A percentile compares a stretch with the other conserved stretches of the same genome.
Evolutionary conservation across 768 basidiomycete genomes (phyloP).

Genomic region (Boletellus emodensis): DNA sequence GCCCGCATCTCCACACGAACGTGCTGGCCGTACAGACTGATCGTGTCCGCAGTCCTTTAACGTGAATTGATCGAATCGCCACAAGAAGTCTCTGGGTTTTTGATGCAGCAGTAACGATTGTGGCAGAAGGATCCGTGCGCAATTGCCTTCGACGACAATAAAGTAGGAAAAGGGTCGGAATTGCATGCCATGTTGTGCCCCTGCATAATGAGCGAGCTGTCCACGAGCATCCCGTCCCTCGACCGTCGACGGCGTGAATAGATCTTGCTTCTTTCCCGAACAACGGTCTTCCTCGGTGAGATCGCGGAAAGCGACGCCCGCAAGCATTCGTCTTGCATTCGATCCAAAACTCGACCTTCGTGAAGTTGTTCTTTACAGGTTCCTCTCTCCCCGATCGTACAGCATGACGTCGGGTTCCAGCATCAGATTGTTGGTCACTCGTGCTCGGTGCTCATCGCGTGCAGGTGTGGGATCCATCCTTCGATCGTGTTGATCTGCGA

Average conservation of each 20-base stretch:
- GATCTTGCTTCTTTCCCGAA: not conserved
- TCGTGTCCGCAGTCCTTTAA: not conserved
- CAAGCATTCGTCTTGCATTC: not conserved
- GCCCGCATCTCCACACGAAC: not conserved
- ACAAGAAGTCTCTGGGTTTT: not conserved
- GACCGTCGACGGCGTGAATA: not conserved
- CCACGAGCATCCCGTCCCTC: not conserved
- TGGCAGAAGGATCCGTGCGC: not conserved
- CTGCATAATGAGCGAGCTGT: not conserved
- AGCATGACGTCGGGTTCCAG: not conserved
- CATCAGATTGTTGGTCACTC: not conserved
- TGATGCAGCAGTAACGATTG: not conserved
- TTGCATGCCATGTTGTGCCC: not conserved
- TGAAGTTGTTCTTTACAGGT: not conserved
- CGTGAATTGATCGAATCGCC: constrained; percentile 1
- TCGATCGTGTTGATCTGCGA: not conserved
- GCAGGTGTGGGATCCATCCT: not conserved
- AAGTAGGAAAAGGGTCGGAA: not conserved
- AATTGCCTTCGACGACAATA: not conserved
- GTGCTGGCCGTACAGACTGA: not conserved
- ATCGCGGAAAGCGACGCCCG: not conserved
- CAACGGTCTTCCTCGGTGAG: not conserved
- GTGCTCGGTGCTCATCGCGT: constrained; percentile 1
- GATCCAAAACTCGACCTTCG: not conserved
- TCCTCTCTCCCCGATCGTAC: not conserved